Percentiles rank a stretch among this genome's conserved stretches.
Evolutionary conservation across 2,329 filamentous ascomycete genomes (phyloP).

Genomic region (Fusarium paranaense): DNA sequence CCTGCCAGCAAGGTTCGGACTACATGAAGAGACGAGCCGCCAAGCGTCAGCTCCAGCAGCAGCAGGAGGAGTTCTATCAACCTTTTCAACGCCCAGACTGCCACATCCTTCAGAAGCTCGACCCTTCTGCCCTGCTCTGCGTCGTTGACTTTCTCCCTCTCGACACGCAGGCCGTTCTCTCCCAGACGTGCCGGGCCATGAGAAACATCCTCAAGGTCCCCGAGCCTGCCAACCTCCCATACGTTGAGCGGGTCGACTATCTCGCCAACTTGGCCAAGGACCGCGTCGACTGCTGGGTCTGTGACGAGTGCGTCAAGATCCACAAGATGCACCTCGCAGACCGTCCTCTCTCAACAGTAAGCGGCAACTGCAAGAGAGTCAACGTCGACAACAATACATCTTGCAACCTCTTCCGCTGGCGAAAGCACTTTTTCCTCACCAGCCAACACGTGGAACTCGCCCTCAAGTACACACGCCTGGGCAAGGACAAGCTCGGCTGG

Average conservation of each 20-base stretch:
- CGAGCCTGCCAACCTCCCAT: background rate
- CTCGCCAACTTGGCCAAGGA: background rate
- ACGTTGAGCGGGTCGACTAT: background rate
- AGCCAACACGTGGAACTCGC: background rate
- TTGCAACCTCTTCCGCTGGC: background rate
- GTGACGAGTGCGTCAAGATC: background rate
- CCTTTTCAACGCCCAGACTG: background rate
- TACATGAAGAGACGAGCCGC: background rate
- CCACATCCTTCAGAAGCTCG: background rate
- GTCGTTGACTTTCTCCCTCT: background rate
- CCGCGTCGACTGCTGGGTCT: background rate
- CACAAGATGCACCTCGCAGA: background rate
- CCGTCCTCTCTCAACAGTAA: background rate
- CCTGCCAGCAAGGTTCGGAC: background rate
- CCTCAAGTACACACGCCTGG: background rate
- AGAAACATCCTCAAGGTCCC: background rate
- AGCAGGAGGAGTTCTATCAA: background rate
- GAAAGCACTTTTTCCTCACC: background rate
- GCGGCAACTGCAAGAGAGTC: background rate
- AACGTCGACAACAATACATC: background rate
- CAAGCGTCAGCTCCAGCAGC: background rate
- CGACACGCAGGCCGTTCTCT: background rate
- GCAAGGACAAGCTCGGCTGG: background rate
- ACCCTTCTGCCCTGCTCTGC: background rate
- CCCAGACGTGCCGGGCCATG: background rate